phyloP scores from a whole-genome alignment of 768 basidiomycete species.

The Amanita rubescens region DNA sequence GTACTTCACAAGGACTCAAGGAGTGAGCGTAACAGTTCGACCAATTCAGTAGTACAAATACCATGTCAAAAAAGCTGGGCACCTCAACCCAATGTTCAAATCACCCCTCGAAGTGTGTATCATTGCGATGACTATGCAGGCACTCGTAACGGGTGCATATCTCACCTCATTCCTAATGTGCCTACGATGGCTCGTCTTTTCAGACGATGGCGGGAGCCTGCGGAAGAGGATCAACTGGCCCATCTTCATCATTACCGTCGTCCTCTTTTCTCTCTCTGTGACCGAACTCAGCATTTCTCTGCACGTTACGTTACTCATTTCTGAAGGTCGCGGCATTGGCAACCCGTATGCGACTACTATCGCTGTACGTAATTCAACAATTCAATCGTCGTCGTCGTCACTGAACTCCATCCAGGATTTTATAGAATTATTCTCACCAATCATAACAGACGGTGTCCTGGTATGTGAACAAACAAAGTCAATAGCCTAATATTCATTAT shows the following conservation, averaged over 20 bases:
- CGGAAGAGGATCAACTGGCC: not conserved
- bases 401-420: not conserved
- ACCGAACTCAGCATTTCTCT: not conserved
- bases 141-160: not conserved
- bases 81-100: too few species aligned
- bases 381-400: not conserved
- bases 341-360: not conserved
- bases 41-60: too few species aligned
- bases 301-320: not conserved
- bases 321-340: too few species aligned
- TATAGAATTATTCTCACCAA: not conserved
- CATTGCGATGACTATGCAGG: not conserved
- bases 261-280: not conserved
- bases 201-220: not conserved
- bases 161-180: slow-evolving; percentile 1
- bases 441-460: not conserved
- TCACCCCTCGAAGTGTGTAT: not conserved
- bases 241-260: not conserved
- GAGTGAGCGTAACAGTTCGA: too few species aligned
- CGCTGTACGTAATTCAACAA: not conserved
- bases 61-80: too few species aligned
- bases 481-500: not conserved
- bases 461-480: not conserved
- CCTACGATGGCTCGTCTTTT: not conserved
- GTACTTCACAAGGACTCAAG: too few species aligned